Evolutionary conservation across 306 rosid genomes (phyloP).

Genomic region (Casuarina cunninghamiana): DNA sequence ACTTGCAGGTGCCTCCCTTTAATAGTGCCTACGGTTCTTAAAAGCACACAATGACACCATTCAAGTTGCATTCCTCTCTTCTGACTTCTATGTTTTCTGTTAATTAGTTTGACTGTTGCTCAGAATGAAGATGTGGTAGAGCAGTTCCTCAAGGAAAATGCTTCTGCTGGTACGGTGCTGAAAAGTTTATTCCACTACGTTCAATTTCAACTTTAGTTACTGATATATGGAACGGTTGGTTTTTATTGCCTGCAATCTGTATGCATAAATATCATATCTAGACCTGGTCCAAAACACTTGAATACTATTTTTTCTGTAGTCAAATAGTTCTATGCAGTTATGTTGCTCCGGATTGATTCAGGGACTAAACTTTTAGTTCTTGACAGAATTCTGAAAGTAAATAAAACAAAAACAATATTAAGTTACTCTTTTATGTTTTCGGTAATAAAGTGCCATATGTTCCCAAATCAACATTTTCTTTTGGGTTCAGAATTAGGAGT

Average conservation of each 20-base stretch:
- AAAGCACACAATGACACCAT: not conserved
- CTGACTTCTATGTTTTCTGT: slow-evolving; percentile 25
- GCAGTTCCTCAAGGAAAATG: slow-evolving; percentile 69
- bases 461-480: not conserved
- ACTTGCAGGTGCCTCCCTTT: slow-evolving; percentile 80
- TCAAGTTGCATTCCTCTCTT: slow-evolving; percentile 5
- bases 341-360: not conserved
- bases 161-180: slow-evolving; percentile 63
- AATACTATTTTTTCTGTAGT: not conserved
- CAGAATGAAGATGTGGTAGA: slow-evolving; percentile 89
- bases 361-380: not conserved
- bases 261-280: not conserved
- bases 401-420: not conserved
- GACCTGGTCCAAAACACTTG: not conserved
- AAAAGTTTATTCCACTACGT: slow-evolving; percentile 10
- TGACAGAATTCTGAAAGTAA: not conserved
- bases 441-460: not conserved
- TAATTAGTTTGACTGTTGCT: slow-evolving; percentile 69
- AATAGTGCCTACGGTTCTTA: slow-evolving; percentile 4
- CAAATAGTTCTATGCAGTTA: not conserved
- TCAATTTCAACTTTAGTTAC: not conserved
- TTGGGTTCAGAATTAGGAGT: not conserved
- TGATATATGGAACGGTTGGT: not conserved
- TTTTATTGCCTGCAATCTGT: not conserved
- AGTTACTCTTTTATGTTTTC: not conserved